Evolutionary conservation across 2,329 filamentous ascomycete species (phyloP).

Genomic region (Biscogniauxia mediterranea): DNA sequence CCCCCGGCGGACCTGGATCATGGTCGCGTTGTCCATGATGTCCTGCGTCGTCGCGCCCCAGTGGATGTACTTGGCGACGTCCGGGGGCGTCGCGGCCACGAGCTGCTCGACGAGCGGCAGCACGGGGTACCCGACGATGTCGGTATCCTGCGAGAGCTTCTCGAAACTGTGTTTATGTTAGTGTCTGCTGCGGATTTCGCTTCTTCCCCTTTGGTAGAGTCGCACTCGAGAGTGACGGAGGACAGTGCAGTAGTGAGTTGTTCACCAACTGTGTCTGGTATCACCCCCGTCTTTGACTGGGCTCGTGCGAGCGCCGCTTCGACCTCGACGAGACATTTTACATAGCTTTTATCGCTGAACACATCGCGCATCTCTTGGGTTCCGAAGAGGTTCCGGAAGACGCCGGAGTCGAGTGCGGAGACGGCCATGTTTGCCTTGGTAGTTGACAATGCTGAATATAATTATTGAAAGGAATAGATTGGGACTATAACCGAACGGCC

Average conservation of each 20-base stretch:
- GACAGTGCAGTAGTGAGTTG: constrained; percentile 34
- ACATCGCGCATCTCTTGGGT: constrained; percentile 50
- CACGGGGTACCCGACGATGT: constrained; percentile 55
- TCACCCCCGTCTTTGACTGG: constrained; percentile 46
- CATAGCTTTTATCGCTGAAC: constrained; percentile 50
- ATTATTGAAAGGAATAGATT: not conserved
- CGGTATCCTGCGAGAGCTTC: constrained; percentile 46
- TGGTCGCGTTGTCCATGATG: constrained; percentile 55
- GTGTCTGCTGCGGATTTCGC: not conserved
- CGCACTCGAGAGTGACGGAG: constrained; percentile 20
- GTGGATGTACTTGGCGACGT: constrained; percentile 48
- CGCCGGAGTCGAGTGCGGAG: constrained; percentile 44
- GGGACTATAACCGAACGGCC: not conserved
- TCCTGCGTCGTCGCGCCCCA: constrained; percentile 61
- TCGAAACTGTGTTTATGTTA: constrained; percentile 15
- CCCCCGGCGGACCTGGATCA: constrained; percentile 52
- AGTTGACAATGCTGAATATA: not conserved
- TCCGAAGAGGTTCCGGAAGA: constrained; percentile 51
- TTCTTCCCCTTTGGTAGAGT: not conserved
- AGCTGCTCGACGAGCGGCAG: constrained; percentile 50
- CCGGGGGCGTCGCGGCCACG: constrained; percentile 31
- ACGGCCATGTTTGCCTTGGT: constrained; percentile 19
- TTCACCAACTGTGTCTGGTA: constrained; percentile 38
- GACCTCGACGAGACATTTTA: constrained; percentile 47
- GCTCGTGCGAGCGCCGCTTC: constrained; percentile 52